Percentiles rank a stretch among this genome's conserved stretches.
Conservation (phyloP, 1,284 basidiomycete species). For the Trametes sp. region DNA sequence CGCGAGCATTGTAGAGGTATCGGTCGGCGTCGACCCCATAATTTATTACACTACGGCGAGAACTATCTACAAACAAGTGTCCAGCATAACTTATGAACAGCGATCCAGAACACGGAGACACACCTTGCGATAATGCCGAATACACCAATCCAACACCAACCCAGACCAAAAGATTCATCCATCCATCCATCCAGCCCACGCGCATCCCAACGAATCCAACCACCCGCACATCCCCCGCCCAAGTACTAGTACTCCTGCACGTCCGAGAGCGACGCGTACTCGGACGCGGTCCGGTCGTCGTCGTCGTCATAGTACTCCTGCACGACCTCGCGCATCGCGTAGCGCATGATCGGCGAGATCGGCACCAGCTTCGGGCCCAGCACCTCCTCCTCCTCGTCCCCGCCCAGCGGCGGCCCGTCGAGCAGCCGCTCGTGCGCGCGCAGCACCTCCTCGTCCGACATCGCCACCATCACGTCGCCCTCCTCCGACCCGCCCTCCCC, state of each 20-base stretch:
- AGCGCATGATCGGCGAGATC: conserved; percentile 79
- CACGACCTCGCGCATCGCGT: conserved; percentile 81
- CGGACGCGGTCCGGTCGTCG: conserved; percentile 69
- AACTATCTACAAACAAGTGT: neutral
- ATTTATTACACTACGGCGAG: neutral
- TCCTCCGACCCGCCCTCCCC: conserved; percentile 26
- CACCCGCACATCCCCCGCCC: neutral
- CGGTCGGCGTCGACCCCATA: too few relatives aligned
- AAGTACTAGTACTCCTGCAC: conserved; percentile 68
- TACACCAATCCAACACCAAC: neutral
- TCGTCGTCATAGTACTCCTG: conserved; percentile 81
- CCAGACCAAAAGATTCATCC: neutral
- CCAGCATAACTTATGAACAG: neutral
- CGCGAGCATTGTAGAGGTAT: too few relatives aligned
- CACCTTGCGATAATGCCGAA: neutral
- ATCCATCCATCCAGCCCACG: neutral
- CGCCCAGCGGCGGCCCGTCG: conserved; percentile 40
- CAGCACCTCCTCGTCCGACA: conserved; percentile 43
- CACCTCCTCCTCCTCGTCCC: conserved; percentile 59
- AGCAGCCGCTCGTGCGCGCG: conserved; percentile 41
- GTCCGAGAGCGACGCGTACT: conserved; percentile 75
- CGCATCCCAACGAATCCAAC: neutral
- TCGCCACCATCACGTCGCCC: conserved; percentile 45
- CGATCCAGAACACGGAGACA: neutral
- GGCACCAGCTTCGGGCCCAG: conserved; percentile 78